These are phyloP conservation scores for Daldinia vernicosa DNA, from an alignment of 495 filamentous ascomycete genomes.

Conservation along the genomic window DNA sequence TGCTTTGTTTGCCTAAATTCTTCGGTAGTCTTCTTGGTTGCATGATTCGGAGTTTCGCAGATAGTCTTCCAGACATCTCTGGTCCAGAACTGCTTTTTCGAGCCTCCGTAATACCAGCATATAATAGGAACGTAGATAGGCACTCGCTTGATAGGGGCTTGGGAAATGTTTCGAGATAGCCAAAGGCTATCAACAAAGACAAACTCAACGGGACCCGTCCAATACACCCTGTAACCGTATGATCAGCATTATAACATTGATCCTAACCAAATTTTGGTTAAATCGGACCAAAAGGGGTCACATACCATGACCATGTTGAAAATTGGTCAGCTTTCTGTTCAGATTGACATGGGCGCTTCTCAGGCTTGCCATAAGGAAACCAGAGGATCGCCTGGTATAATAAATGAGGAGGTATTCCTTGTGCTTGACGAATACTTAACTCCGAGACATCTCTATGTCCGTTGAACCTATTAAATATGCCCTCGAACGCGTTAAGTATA, in stretches of 20 bases:
- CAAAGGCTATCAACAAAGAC: constrained; percentile 12
- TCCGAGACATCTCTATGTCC: background rate
- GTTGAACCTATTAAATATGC: background rate
- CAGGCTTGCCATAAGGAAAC: constrained; percentile 2
- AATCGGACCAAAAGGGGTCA: background rate
- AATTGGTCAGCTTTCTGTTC: background rate
- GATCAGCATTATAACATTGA: background rate
- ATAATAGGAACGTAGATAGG: constrained; percentile 1
- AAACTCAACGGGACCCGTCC: background rate
- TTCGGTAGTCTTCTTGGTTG: background rate
- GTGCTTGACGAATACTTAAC: constrained; percentile 9
- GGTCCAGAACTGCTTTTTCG: background rate
- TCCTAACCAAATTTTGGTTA: too few relatives aligned
- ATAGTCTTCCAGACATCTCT: background rate
- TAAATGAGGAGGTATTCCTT: constrained; percentile 3
- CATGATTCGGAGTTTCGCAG: background rate
- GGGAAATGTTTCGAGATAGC: constrained; percentile 14
- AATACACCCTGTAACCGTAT: background rate
- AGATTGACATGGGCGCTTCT: background rate
- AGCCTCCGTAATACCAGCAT: background rate
- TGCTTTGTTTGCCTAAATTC: background rate
- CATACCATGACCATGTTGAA: background rate
- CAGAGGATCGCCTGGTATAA: constrained; percentile 6
- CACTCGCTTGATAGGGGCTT: constrained; percentile 3
- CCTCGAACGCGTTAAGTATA: background rate